Conservation (phyloP, 768 basidiomycete genomes). For the Suillus fuscotomentosus region DNA sequence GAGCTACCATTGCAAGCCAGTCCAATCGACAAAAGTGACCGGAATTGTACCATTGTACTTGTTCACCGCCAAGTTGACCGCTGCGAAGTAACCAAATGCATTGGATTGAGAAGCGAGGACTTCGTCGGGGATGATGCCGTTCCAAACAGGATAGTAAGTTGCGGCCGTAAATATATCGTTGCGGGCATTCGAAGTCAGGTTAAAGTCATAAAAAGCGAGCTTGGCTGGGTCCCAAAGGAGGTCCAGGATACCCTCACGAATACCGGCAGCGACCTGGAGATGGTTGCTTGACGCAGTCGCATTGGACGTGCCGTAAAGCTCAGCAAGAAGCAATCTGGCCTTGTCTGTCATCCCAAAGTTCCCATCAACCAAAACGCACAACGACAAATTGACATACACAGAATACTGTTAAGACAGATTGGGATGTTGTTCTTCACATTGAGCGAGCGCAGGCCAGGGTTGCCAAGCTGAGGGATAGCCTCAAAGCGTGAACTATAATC, state of each 20-base stretch:
- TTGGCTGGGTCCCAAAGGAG: constrained; percentile 81
- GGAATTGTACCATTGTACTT: constrained; percentile 89
- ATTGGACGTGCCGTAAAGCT: constrained; percentile 55
- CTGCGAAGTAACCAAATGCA: constrained; percentile 71
- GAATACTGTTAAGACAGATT: constrained; percentile 80
- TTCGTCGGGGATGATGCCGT: constrained; percentile 76
- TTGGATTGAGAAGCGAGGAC: constrained; percentile 53
- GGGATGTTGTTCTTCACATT: constrained; percentile 71
- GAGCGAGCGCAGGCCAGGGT: constrained; percentile 62
- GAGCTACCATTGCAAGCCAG: constrained; percentile 76
- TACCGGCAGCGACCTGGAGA: constrained; percentile 48
- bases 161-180: constrained; percentile 70
- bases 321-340: constrained; percentile 57
- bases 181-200: constrained; percentile 63
- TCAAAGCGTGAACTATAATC: constrained; percentile 46
- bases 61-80: constrained; percentile 75
- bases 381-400: constrained; percentile 52
- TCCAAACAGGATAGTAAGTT: constrained; percentile 86
- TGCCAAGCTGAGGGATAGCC: constrained; percentile 33
- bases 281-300: constrained; percentile 47
- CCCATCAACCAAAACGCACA: constrained; percentile 1
- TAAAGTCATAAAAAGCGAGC: constrained; percentile 92
- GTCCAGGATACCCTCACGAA: constrained; percentile 77
- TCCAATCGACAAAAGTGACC: constrained; percentile 65
- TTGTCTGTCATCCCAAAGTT: constrained; percentile 45